Evolutionary conservation across 192 early-diverging fungal species (phyloP).

Genomic region (Coemansia sp.): DNA sequence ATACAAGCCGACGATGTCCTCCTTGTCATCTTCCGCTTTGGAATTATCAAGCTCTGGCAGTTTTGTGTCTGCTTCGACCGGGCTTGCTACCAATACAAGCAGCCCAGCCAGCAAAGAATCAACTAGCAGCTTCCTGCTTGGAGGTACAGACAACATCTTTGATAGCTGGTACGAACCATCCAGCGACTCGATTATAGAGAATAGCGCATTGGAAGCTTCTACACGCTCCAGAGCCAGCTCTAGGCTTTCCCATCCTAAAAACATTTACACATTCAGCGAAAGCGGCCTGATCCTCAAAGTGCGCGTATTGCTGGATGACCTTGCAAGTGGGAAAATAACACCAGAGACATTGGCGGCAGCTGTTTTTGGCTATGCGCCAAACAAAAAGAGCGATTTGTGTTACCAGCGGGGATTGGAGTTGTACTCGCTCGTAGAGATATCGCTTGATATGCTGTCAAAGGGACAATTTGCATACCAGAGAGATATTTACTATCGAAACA

Average conservation of each 20-base stretch:
- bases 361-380: neutral
- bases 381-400: too few relatives aligned
- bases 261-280: neutral
- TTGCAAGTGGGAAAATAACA: neutral
- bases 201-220: neutral
- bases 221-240: neutral
- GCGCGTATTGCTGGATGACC: neutral
- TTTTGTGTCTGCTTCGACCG: neutral
- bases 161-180: neutral
- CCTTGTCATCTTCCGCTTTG: neutral
- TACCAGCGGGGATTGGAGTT: slow-evolving; percentile 12
- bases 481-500: slow-evolving; percentile 43
- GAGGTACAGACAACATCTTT: neutral
- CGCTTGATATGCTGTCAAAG: slow-evolving; percentile 13
- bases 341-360: neutral
- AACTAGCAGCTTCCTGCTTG: neutral
- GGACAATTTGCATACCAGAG: slow-evolving; percentile 47
- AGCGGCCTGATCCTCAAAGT: neutral
- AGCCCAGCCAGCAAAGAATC: neutral
- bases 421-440: slow-evolving; percentile 18
- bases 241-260: neutral
- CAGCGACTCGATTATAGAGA: neutral
- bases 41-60: neutral
- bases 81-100: neutral
- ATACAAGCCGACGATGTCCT: neutral